Conservation (phyloP, 495 filamentous ascomycete species). For the Penicillium dipodomyicola region DNA sequence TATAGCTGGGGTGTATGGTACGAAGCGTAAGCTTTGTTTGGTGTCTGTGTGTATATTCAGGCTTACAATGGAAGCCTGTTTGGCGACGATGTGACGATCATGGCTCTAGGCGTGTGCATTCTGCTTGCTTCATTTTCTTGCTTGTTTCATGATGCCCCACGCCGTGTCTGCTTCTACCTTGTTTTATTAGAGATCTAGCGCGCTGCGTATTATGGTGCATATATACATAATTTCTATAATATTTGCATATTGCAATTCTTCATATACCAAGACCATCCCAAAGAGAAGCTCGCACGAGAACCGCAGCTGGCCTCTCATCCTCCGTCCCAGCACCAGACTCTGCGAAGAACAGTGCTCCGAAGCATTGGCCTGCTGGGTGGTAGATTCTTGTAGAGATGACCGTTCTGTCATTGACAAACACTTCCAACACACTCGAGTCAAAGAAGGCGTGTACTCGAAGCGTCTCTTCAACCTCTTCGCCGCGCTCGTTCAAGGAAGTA, state of each 20-base stretch:
- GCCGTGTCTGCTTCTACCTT: constrained; percentile 2
- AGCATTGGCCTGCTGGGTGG: constrained; percentile 15
- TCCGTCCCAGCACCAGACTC: constrained; percentile 2
- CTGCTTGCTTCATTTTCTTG: constrained; percentile 12
- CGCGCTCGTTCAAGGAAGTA: constrained; percentile 19
- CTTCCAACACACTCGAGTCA: constrained; percentile 39
- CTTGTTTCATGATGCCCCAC: constrained; percentile 14
- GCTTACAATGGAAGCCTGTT: background rate
- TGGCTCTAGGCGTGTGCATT: constrained; percentile 19
- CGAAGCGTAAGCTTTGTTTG: constrained; percentile 8
- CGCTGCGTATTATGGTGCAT: background rate
- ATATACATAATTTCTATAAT: constrained; percentile 7
- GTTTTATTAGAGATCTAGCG: constrained; percentile 10
- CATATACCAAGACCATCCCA: constrained; percentile 35
- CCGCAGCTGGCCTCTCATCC: constrained; percentile 7
- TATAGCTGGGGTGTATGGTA: constrained; percentile 28
- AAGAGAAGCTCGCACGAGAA: constrained; percentile 25
- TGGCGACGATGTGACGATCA: constrained; percentile 27
- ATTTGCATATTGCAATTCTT: background rate
- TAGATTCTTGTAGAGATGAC: constrained; percentile 41
- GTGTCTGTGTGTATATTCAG: constrained; percentile 9
- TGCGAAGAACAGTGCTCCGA: constrained; percentile 31
- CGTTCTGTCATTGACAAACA: constrained; percentile 42
- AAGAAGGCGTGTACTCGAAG: constrained; percentile 38
- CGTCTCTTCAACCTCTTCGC: constrained; percentile 30